These are phyloP conservation scores for Sporobolomyces roseus DNA, from an alignment of 768 basidiomycete genomes.

Conservation along the genomic window DNA sequence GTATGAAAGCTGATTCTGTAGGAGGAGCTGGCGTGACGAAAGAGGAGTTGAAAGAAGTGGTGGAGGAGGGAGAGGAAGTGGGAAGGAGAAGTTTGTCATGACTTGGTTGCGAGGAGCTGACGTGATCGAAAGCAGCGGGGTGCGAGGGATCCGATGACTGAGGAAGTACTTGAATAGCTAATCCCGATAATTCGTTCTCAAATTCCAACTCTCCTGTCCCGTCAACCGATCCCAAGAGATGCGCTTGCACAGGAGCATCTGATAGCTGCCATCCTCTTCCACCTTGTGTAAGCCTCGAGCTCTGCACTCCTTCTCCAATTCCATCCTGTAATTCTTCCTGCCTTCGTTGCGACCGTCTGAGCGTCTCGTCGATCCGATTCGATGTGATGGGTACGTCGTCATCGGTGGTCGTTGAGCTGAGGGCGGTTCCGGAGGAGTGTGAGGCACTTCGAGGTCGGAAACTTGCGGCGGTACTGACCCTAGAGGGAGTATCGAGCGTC, in stretches of 20 bases:
- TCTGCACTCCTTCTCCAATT: too few relatives aligned
- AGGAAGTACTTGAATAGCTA: conserved; percentile 4
- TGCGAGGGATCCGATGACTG: too few relatives aligned
- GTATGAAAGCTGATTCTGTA: background rate
- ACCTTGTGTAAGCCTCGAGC: too few relatives aligned
- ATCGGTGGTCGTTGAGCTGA: background rate
- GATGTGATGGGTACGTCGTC: too few relatives aligned
- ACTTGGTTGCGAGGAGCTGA: background rate
- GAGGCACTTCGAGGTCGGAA: conserved; percentile 25
- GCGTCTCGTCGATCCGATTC: too few relatives aligned
- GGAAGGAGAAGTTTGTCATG: background rate
- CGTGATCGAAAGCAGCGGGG: too few relatives aligned
- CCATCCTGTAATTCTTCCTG: too few relatives aligned
- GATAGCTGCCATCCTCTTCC: conserved; percentile 16
- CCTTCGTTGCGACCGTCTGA: too few relatives aligned
- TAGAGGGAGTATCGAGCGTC: conserved; percentile 10
- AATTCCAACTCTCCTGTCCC: background rate
- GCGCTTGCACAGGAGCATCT: too few relatives aligned
- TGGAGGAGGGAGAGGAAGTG: background rate
- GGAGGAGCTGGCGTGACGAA: background rate
- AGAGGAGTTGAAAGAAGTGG: too few relatives aligned
- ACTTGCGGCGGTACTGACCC: background rate
- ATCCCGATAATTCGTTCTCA: background rate
- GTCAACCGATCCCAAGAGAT: too few relatives aligned
- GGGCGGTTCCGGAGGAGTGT: conserved; percentile 8